Evolutionary conservation across 768 basidiomycete genomes (phyloP), one percentile per base, ranked within the genome.

Genomic region (Asterophora parasitica): DNA sequence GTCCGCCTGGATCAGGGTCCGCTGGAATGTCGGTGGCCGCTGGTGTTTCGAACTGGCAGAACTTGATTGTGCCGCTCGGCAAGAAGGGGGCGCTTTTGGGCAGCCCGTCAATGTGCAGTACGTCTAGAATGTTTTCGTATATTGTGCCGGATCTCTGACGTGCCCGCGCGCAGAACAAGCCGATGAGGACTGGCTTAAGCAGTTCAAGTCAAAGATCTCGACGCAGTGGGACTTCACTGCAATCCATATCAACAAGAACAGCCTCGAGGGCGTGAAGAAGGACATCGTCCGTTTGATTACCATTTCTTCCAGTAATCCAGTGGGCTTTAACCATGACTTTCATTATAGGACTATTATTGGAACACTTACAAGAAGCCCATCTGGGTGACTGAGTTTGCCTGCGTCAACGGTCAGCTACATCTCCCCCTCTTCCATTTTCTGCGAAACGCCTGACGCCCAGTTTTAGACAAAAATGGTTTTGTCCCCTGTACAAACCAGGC

Each of bases 61-160:
- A 57, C 42, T 58, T 71, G 44, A 73, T 76, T 42, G 73, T 68
- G 3, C 73, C 73, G 1, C 54, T 74, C 49, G 62, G 64, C 31
- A 57, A 54, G n/a, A 68, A 64, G 41, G 74, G 74, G 7, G 63
- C 73, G 15, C 63, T 67, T 46, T 52, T 73, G 11, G 73, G 68
- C 10, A 74, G 73, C 52, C 74, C 74, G 8, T 70, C 71, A 13
- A 75, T 75, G 74, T 76, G 74, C 56, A 75, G 74, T 76, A 53
- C 48, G 73, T 67, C 23, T 45, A 44, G 6, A 3, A 23, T 38
- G 28, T 40, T 13, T 31, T 4, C 31, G 13, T 23, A 20, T 10
- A 4, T 23, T 16, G 32, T 10, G 28, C 17, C 7, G 13, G 19
- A 12, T 34, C 43, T 7, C 40, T 38, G 20, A 38, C 19, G 7